These are phyloP conservation scores for Rauvolfia tetraphylla DNA, from an alignment of 257 asterid genomes.

Conservation along the genomic window DNA sequence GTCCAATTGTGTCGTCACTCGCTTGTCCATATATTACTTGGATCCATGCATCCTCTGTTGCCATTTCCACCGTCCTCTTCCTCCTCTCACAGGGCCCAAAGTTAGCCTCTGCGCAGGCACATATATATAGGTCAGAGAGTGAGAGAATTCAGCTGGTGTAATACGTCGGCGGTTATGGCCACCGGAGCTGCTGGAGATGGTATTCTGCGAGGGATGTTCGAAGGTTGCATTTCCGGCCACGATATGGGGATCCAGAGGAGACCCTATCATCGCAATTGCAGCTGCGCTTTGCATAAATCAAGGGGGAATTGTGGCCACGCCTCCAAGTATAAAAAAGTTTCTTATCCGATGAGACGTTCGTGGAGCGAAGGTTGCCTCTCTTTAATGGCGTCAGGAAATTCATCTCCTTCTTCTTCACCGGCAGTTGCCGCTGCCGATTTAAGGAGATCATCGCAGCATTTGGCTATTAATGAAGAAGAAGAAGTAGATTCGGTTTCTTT, in stretches of 20 bases:
- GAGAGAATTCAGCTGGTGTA: too few species aligned
- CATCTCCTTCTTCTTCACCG: constrained; percentile 40
- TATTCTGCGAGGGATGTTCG: constrained; percentile 38
- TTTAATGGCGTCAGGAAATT: constrained; percentile 25
- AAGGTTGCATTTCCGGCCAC: constrained; percentile 48
- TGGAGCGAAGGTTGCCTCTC: constrained; percentile 63
- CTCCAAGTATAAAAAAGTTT: constrained; percentile 28
- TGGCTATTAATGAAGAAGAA: constrained; percentile 30
- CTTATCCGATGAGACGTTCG: constrained; percentile 49
- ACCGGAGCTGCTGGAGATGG: constrained; percentile 58
- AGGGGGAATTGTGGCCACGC: constrained; percentile 42
- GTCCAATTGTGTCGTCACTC: neutral
- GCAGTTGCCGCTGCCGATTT: constrained; percentile 29
- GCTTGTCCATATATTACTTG: neutral
- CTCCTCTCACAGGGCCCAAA: neutral
- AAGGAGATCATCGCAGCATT: constrained; percentile 31
- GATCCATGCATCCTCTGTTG: constrained; percentile 2
- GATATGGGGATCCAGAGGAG: constrained; percentile 47
- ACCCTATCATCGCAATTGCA: constrained; percentile 64
- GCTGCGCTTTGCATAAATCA: constrained; percentile 55
- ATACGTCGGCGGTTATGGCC: constrained; percentile 32
- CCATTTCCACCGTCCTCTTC: constrained; percentile 7
- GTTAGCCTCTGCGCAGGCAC: neutral
- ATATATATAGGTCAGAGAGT: neutral
- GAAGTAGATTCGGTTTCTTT: constrained; percentile 14